These are phyloP conservation scores for Fistulinella staudtii DNA, from an alignment of 1,284 basidiomycete genomes.

Conservation along the genomic window DNA sequence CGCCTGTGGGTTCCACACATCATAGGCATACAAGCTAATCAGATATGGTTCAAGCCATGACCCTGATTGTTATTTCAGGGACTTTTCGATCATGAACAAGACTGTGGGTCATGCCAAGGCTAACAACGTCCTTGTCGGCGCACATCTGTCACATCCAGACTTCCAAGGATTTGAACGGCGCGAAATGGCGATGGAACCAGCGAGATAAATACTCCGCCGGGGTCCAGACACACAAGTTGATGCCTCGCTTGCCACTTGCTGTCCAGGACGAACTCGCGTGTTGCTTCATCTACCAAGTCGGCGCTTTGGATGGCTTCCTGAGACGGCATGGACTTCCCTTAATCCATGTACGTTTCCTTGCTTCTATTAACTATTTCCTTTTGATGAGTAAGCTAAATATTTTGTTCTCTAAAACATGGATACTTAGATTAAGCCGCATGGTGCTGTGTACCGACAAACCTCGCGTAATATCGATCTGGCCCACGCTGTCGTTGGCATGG, in stretches of 20 bases:
- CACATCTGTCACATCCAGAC: conserved; percentile 62
- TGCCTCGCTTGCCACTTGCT: not conserved
- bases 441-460: conserved; percentile 54
- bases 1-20: conserved; percentile 63
- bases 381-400: too few relatives aligned
- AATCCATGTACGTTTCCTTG: conserved; percentile 43
- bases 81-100: conserved; percentile 60
- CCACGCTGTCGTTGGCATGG: conserved; percentile 46
- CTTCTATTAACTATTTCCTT: too few relatives aligned
- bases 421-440: conserved; percentile 49
- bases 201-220: conserved; percentile 22
- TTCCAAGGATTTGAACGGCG: conserved; percentile 60
- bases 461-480: conserved; percentile 51
- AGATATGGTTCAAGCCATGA: not conserved
- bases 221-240: too few relatives aligned
- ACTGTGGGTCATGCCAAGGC: conserved; percentile 52
- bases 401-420: too few relatives aligned
- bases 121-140: conserved; percentile 51
- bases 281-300: conserved; percentile 61
- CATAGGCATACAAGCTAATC: conserved; percentile 35
- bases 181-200: conserved; percentile 58
- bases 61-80: conserved; percentile 40
- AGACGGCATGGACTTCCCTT: conserved; percentile 44
- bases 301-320: conserved; percentile 55
- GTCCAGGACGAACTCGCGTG: conserved; percentile 50